Conservation (phyloP, 495 filamentous ascomycete genomes). For the Penicillium bialowiezense region DNA sequence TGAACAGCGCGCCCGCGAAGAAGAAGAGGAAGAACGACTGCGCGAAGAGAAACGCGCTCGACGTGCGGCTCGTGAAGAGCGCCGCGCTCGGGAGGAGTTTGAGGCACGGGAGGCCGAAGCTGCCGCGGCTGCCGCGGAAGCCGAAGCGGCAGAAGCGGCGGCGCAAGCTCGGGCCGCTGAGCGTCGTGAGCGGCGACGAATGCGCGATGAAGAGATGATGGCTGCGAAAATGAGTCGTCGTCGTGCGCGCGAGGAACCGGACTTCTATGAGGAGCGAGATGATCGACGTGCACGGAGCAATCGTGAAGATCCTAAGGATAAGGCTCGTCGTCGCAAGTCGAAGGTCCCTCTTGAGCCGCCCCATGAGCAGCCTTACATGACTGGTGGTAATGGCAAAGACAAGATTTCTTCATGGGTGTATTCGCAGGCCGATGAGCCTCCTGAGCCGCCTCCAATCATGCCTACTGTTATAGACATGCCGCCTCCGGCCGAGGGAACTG, state of each 20-base stretch:
- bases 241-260: slow-evolving; percentile 33
- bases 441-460: slow-evolving; percentile 56
- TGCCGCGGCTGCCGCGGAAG: slow-evolving; percentile 4
- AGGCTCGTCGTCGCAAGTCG: slow-evolving; percentile 31
- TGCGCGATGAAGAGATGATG: slow-evolving; percentile 38
- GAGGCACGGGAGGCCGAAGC: slow-evolving; percentile 42
- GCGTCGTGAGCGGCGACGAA: slow-evolving; percentile 38
- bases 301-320: slow-evolving; percentile 25
- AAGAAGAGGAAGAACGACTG: slow-evolving; percentile 47
- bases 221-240: slow-evolving; percentile 33
- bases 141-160: slow-evolving; percentile 22
- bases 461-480: slow-evolving; percentile 54
- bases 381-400: slow-evolving; percentile 37
- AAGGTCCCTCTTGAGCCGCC: slow-evolving; percentile 20
- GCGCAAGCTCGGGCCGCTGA: slow-evolving; percentile 41
- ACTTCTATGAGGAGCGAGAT: slow-evolving; percentile 20
- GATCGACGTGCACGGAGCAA: slow-evolving; percentile 18
- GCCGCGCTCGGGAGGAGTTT: slow-evolving; percentile 45
- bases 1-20: slow-evolving; percentile 42
- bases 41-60: slow-evolving; percentile 45
- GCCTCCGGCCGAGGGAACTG: slow-evolving; percentile 25
- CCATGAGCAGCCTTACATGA: slow-evolving; percentile 22
- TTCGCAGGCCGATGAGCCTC: slow-evolving; percentile 52
- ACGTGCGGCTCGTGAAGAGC: slow-evolving; percentile 49
- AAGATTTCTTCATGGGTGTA: slow-evolving; percentile 63